Evolutionary conservation across 352 stramenopile genomes (phyloP).

Genomic region (Thraustochytrium striatum): DNA sequence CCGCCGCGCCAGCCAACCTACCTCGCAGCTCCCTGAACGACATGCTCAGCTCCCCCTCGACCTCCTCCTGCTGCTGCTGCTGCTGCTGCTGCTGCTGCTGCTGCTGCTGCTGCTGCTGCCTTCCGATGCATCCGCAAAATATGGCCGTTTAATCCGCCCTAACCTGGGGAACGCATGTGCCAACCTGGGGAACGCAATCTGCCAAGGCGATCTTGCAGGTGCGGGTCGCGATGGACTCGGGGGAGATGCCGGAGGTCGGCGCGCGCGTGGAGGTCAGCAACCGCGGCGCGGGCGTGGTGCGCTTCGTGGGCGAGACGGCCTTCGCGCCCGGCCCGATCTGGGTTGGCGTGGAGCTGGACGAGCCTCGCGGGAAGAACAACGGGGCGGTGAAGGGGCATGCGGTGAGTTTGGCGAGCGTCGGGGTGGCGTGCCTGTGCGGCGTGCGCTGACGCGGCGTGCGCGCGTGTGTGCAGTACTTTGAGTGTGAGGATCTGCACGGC

Average conservation of each 20-base stretch:
- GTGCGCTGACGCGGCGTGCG: background rate
- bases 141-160: too few relatives aligned
- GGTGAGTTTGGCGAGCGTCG: background rate
- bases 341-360: constrained; percentile 54
- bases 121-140: too few relatives aligned
- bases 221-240: too few relatives aligned
- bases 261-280: constrained; percentile 81
- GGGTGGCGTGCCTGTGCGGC: background rate
- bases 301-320: constrained; percentile 83
- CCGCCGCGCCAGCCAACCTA: background rate
- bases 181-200: too few relatives aligned
- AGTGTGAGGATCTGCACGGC: background rate
- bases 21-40: constrained; percentile 44
- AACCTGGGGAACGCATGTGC: too few relatives aligned
- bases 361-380: constrained; percentile 44
- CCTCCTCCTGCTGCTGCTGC: background rate
- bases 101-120: background rate
- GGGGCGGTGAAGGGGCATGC: constrained; percentile 41
- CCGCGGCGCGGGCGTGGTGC: constrained; percentile 79
- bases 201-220: background rate
- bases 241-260: background rate
- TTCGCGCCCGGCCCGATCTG: constrained; percentile 62
- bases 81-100: background rate
- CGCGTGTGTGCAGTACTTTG: constrained; percentile 8
- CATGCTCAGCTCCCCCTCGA: background rate